Percentiles rank a stretch among this genome's conserved stretches.
These are phyloP conservation scores for Comarum palustre DNA, from an alignment of 306 rosid species.

Conservation along the genomic window DNA sequence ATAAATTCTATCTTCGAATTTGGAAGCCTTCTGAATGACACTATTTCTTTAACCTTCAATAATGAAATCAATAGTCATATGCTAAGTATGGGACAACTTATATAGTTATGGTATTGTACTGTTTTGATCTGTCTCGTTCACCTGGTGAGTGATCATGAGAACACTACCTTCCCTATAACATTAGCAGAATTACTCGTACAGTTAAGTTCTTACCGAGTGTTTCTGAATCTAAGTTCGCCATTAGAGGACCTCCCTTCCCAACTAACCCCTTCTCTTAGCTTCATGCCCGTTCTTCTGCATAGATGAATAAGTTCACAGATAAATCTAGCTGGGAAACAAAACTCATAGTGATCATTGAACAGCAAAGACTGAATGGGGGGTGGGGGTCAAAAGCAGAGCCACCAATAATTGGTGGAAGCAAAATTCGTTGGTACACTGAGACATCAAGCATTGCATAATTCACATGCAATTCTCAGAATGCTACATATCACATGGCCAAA, in stretches of 20 bases:
- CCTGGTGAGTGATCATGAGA: neutral
- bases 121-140: neutral
- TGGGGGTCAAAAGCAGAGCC: conserved; percentile 7
- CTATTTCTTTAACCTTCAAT: too few relatives aligned
- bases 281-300: neutral
- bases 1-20: too few relatives aligned
- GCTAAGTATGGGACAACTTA: too few relatives aligned
- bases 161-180: neutral
- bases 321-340: neutral
- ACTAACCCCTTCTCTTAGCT: neutral
- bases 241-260: neutral
- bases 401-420: conserved; percentile 22
- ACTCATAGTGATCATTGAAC: neutral
- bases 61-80: too few relatives aligned
- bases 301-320: neutral
- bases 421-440: conserved; percentile 19
- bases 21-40: too few relatives aligned
- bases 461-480: conserved; percentile 19
- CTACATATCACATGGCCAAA: conserved; percentile 27
- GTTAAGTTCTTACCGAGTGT: neutral
- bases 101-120: neutral
- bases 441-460: conserved; percentile 28
- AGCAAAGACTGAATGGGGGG: neutral
- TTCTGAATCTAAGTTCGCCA: neutral
- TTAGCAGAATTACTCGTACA: neutral